Evolutionary conservation across 2,329 filamentous ascomycete genomes (phyloP).

Genomic region (Penicillium frequentans): DNA sequence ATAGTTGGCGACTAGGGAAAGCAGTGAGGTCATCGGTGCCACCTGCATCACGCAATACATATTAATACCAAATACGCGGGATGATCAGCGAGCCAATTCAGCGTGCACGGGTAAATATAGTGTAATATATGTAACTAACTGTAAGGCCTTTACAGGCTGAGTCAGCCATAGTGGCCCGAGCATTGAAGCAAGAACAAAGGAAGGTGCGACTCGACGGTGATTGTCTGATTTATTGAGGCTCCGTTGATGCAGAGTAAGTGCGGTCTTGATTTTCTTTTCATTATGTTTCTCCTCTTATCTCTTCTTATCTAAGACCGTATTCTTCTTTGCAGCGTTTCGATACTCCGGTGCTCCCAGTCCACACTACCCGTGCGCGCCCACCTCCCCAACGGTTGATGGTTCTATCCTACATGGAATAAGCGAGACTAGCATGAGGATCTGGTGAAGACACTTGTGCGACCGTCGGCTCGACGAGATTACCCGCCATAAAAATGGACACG

Average conservation of each 20-base stretch:
- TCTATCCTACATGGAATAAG: background rate
- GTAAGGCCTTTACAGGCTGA: constrained; percentile 1
- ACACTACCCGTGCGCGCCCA: background rate
- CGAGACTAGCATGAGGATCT: constrained; percentile 26
- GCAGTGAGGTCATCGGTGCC: constrained; percentile 29
- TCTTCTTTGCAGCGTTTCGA: background rate
- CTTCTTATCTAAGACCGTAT: background rate
- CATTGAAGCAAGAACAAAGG: background rate
- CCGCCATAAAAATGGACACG: constrained; percentile 29
- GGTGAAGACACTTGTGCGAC: constrained; percentile 15
- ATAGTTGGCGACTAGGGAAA: constrained; percentile 3
- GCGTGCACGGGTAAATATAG: too few relatives aligned
- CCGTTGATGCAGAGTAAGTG: background rate
- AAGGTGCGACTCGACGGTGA: constrained; percentile 5
- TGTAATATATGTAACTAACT: background rate
- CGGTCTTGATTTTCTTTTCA: background rate
- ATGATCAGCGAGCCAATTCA: background rate
- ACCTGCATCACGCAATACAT: constrained; percentile 9
- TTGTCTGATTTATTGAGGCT: background rate
- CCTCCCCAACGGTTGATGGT: background rate
- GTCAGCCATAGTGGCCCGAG: constrained; percentile 7
- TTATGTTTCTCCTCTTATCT: background rate
- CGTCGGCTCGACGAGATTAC: constrained; percentile 18
- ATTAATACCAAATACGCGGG: background rate
- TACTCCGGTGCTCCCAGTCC: background rate